Conservation (phyloP, 768 basidiomycete genomes). For the Gloeophyllum trabeum region DNA sequence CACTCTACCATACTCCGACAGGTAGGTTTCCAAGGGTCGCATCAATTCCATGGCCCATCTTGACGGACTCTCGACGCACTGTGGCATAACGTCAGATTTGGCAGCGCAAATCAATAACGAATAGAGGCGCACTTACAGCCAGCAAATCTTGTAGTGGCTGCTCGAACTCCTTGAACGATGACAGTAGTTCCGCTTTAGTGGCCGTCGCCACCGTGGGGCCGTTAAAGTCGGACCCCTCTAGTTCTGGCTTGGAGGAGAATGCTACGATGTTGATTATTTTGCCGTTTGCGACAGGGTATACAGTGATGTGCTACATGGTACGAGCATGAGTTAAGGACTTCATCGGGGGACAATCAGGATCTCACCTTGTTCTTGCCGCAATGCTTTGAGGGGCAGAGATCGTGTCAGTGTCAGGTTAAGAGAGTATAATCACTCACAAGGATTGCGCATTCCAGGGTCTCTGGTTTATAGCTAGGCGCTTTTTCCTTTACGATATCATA, state of each 20-base stretch:
- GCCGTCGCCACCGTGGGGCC: constrained; percentile 10
- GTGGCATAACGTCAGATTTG: neutral
- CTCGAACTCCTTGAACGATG: constrained; percentile 12
- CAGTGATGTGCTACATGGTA: constrained; percentile 22
- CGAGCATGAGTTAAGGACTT: neutral
- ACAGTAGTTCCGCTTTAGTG: constrained; percentile 8
- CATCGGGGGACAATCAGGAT: constrained; percentile 5
- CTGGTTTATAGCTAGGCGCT: constrained; percentile 14
- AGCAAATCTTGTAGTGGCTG: constrained; percentile 9
- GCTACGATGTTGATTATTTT: constrained; percentile 16
- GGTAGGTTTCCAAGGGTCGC: constrained; percentile 11
- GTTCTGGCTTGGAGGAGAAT: constrained; percentile 9
- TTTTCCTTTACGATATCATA: constrained; percentile 16
- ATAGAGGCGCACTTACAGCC: constrained; percentile 7
- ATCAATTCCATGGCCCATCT: constrained; percentile 14
- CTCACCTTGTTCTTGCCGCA: constrained; percentile 13
- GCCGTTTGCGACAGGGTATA: constrained; percentile 19
- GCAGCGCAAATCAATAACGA: neutral
- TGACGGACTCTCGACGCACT: constrained; percentile 8
- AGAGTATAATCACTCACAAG: constrained; percentile 10
- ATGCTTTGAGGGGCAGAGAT: constrained; percentile 9
- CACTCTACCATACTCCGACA: constrained; percentile 8
- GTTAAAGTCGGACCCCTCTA: constrained; percentile 9
- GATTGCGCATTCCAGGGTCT: constrained; percentile 10
- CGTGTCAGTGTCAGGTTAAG: constrained; percentile 3